Conservation (phyloP, 345 rosid species). For the Erucastrum elatum region DNA sequence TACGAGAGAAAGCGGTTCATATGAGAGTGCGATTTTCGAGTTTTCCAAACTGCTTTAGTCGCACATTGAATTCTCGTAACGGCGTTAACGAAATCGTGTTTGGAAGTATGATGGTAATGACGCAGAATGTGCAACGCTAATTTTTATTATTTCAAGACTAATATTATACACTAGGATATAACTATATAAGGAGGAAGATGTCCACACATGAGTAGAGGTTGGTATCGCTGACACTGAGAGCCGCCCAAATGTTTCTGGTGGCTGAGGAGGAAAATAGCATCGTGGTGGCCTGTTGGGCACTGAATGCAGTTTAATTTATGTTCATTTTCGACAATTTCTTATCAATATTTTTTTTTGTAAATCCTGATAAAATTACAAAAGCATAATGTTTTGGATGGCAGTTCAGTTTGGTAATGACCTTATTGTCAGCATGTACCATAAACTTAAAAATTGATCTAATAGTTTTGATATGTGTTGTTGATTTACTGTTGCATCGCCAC, state of each 20-base stretch:
- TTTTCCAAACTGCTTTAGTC: not conserved
- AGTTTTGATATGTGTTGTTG: not conserved
- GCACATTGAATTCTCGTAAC: not conserved
- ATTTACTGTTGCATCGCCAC: not conserved
- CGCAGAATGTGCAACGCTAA: not conserved
- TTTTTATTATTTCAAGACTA: not conserved
- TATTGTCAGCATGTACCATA: not conserved
- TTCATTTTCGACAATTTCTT: not conserved
- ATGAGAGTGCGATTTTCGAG: not conserved
- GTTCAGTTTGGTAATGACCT: not conserved
- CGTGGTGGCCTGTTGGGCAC: conserved; percentile 8
- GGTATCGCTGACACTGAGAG: conserved; percentile 28
- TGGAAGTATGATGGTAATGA: not conserved
- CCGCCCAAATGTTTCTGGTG: conserved; percentile 38
- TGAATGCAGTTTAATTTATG: conserved; percentile 8
- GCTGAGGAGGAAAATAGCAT: conserved; percentile 26
- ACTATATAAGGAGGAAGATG: not conserved
- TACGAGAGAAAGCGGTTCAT: not conserved
- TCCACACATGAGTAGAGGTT: conserved; percentile 26
- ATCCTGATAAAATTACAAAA: not conserved
- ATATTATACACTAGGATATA: not conserved
- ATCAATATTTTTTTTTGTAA: not conserved
- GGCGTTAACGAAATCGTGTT: not conserved
- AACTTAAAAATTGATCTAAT: not conserved
- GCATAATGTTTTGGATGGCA: not conserved